A percentile compares a stretch with the other conserved stretches of the same genome.
These are phyloP conservation scores for Conticribra weissflogii DNA, from an alignment of 108 stramenopile species.

Conservation along the genomic window DNA sequence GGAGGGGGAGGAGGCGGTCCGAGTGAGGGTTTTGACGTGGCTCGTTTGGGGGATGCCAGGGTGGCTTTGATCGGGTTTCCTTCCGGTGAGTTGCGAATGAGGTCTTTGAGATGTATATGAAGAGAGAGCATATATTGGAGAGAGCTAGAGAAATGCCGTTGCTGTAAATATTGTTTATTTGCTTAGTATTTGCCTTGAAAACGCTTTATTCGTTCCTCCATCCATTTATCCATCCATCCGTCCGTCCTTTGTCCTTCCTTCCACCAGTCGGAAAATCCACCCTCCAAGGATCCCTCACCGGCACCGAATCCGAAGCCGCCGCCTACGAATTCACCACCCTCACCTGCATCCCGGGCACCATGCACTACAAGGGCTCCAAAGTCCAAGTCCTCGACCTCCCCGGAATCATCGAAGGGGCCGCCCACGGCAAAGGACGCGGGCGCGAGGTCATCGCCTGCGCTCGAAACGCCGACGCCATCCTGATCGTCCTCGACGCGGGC, in stretches of 20 bases:
- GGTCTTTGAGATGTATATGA: background rate
- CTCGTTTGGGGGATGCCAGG: constrained; percentile 94
- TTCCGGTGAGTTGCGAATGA: constrained; percentile 20
- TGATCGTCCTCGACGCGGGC: constrained; percentile 98
- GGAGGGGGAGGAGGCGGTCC: constrained; percentile 71
- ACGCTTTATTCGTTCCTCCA: no score
- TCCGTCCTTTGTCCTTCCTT: no score
- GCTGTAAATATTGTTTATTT: no score
- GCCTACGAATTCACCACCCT: constrained; percentile 97
- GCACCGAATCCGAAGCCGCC: constrained; percentile 93
- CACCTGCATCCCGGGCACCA: constrained; percentile 97
- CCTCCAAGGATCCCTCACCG: constrained; percentile 88
- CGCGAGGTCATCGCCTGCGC: constrained; percentile 99
- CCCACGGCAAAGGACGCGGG: constrained; percentile 97
- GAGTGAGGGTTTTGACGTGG: constrained; percentile 93
- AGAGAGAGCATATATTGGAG: background rate
- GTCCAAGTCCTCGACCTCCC: constrained; percentile 99
- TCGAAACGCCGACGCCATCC: constrained; percentile 92
- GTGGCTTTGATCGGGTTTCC: constrained; percentile 98
- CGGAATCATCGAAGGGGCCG: constrained; percentile 99
- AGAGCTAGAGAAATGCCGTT: no score
- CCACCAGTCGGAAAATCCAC: constrained; percentile 88
- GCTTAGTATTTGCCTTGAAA: no score
- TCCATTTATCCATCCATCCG: no score
- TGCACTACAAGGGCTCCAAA: constrained; percentile 90